Evolutionary conservation across 306 rosid genomes (phyloP).

Genomic region (Vigna radiata): DNA sequence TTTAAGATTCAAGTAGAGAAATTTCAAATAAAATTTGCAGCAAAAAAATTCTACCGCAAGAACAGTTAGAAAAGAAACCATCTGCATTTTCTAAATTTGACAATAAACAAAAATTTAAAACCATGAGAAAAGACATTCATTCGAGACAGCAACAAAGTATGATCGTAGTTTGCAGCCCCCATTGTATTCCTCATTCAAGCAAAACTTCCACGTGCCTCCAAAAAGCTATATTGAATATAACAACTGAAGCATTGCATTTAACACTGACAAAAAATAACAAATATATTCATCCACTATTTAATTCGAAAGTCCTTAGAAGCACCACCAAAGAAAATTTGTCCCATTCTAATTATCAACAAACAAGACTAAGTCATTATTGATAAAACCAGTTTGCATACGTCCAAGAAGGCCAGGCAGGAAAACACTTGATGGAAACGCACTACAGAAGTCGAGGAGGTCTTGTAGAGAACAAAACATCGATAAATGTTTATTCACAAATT

Average conservation of each 20-base stretch:
- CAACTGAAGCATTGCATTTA: not conserved
- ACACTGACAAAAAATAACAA: constrained; percentile 12
- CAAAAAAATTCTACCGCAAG: not conserved
- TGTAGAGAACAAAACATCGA: constrained; percentile 11
- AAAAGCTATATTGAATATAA: constrained; percentile 1
- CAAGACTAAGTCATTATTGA: constrained; percentile 2
- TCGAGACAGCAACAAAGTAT: constrained; percentile 22
- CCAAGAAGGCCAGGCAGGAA: constrained; percentile 24
- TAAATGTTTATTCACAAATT: not conserved
- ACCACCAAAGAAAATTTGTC: not conserved
- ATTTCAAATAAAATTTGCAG: constrained; percentile 9
- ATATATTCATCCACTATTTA: constrained; percentile 9
- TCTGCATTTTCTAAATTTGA: constrained; percentile 27
- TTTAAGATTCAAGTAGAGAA: not conserved
- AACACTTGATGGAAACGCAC: constrained; percentile 5
- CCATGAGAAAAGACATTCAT: constrained; percentile 12
- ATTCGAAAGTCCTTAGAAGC: constrained; percentile 15
- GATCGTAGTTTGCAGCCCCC: constrained; percentile 14
- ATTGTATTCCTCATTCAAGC: not conserved
- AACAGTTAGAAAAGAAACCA: constrained; percentile 12
- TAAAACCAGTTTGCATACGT: not conserved
- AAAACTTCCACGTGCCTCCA: constrained; percentile 1
- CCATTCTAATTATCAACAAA: constrained; percentile 26
- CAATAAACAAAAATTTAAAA: not conserved
- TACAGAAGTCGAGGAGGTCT: constrained; percentile 14